Base-by-base conservation (phyloP, 164 flowering plant genomes). In the Tetracentron sinense region DNA sequence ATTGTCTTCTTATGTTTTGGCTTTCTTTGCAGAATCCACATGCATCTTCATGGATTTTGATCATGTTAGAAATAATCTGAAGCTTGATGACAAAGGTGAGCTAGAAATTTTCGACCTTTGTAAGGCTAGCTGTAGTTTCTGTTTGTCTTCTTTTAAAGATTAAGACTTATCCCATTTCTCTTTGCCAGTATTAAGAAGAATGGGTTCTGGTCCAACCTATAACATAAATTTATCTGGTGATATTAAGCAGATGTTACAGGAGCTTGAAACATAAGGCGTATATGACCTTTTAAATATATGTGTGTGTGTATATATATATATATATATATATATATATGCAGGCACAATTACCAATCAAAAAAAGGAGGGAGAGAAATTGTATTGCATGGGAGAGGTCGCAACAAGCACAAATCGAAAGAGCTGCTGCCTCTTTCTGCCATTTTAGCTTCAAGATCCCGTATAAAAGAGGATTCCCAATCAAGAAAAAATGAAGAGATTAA, bases 221-320 rank as follows among this genome's bases (percentile, higher is more conserved):
- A 83, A 84, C 74, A 91, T 91, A 65, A 91, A 91, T 68, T 83
- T 82, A 17, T 57, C 74, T 48, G 99, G 97, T 23, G 99, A 94
- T 75, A 84, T 94, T 68, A 89, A 88, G 84, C 87, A 85, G 75
- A 94, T 94, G 99, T 75, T 94, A 48, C 68, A 78, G 72, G 97
- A 94, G 74, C 93, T 94, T 75, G 97, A 96, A 74, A 88, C 97
- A 89, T 62, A 88, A 88, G 69, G 99, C 75, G 62, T n/a, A n/a
- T n/a, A n/a, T n/a, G n/a, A n/a, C n/a, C n/a, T n/a, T n/a, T n/a
- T n/a, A n/a, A n/a, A n/a, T n/a, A n/a, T n/a, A n/a, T n/a, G n/a
- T n/a, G n/a, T n/a, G n/a, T n/a, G n/a, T n/a, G n/a, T n/a, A n/a
- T n/a, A n/a, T n/a, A n/a, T n/a, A n/a, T n/a, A n/a, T n/a, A n/a